A percentile compares a stretch with the other conserved stretches of the same genome.
Conservation (phyloP, 1,284 basidiomycete species). For the Cutaneotrichosporon curvatum region DNA sequence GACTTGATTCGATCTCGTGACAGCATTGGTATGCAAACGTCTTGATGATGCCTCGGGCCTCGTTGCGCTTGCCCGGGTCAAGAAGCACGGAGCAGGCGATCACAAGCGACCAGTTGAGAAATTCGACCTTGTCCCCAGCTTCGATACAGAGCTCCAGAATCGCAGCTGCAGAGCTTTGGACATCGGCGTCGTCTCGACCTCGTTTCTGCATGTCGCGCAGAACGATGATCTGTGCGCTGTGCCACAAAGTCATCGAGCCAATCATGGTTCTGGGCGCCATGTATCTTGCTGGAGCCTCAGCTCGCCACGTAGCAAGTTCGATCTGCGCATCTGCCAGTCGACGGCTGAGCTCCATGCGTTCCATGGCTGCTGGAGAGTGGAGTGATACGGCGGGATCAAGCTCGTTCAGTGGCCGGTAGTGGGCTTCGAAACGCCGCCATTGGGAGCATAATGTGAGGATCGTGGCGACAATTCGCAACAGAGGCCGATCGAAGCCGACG, state of each 20-base stretch:
- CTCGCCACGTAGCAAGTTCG: conserved; percentile 18
- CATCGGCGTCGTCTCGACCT: conserved; percentile 18
- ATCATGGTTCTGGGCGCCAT: conserved; percentile 23
- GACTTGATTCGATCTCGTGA: conserved; percentile 29
- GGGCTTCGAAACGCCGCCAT: conserved; percentile 16
- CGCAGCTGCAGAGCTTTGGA: conserved; percentile 26
- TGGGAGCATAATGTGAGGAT: conserved; percentile 9
- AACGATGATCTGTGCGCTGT: conserved; percentile 30
- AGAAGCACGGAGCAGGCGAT: conserved; percentile 28
- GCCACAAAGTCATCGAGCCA: conserved; percentile 33
- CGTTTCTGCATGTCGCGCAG: conserved; percentile 25
- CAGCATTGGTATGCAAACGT: conserved; percentile 38
- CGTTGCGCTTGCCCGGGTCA: conserved; percentile 19
- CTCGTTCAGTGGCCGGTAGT: conserved; percentile 16
- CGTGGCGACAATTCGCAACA: conserved; percentile 20
- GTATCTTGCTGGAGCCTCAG: conserved; percentile 14
- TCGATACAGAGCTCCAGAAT: conserved; percentile 29
- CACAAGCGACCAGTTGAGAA: conserved; percentile 37
- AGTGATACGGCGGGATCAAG: conserved; percentile 13
- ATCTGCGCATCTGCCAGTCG: conserved; percentile 14
- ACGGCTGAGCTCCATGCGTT: conserved; percentile 12
- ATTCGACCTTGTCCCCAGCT: conserved; percentile 40
- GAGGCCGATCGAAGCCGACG: conserved; percentile 25
- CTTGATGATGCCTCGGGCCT: conserved; percentile 24
- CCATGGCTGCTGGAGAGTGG: conserved; percentile 15